phyloP scores from a whole-genome alignment of 1,139 yeast species.

The Hemisphaericaspora xylofermentans region DNA sequence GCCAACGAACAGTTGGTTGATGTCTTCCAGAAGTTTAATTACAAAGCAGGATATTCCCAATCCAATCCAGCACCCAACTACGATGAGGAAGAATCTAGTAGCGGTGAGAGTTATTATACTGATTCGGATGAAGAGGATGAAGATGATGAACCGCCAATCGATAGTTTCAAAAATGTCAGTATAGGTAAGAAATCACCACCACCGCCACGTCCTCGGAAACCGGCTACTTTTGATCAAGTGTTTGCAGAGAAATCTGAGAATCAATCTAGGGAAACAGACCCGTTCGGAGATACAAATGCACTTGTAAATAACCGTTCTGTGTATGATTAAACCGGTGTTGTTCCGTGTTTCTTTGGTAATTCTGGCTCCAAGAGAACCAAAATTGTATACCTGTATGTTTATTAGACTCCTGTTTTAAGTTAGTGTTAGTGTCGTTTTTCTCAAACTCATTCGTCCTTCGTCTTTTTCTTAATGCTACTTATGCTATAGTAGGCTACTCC shows the following conservation, averaged over 20 bases:
- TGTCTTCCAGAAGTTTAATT: slow-evolving; percentile 68
- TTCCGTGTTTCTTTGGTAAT: neutral
- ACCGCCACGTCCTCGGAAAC: slow-evolving; percentile 36
- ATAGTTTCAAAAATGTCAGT: slow-evolving; percentile 18
- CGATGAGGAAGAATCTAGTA: slow-evolving; percentile 29
- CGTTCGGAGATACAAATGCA: slow-evolving; percentile 67
- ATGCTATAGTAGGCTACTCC: slow-evolving; percentile 52
- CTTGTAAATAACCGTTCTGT: slow-evolving; percentile 24
- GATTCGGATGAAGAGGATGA: slow-evolving; percentile 36
- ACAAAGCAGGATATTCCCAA: slow-evolving; percentile 36
- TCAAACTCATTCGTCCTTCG: neutral
- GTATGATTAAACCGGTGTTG: slow-evolving; percentile 15
- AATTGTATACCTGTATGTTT: neutral
- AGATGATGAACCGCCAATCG: slow-evolving; percentile 20
- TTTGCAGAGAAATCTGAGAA: neutral
- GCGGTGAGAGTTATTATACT: slow-evolving; percentile 45
- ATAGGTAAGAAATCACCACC: slow-evolving; percentile 24
- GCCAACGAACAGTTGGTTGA: slow-evolving; percentile 87
- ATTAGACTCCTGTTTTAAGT: neutral
- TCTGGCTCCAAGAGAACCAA: neutral
- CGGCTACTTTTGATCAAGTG: slow-evolving; percentile 16
- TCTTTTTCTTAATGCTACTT: slow-evolving; percentile 6
- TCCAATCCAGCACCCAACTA: slow-evolving; percentile 38
- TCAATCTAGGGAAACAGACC: slow-evolving; percentile 47
- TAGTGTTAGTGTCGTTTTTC: neutral